A percentile compares a stretch with the other conserved stretches of the same genome.
These are phyloP conservation scores for Triticum aestivum DNA, from an alignment of 176 grass and related monocot genomes.

Conservation along the genomic window DNA sequence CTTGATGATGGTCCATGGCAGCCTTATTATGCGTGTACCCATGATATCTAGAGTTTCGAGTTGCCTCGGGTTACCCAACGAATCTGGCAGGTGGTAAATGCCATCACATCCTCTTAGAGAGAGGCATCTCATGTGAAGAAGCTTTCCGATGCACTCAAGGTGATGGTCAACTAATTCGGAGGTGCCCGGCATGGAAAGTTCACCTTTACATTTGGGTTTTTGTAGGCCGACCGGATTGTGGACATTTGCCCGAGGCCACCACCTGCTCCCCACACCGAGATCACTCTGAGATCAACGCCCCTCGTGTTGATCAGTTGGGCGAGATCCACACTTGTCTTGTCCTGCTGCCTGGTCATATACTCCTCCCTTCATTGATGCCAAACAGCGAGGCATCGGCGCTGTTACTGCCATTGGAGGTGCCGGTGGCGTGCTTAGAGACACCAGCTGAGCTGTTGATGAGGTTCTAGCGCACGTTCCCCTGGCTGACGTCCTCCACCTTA, in stretches of 20 bases:
- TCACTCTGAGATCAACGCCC: neutral
- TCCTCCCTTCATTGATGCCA: neutral
- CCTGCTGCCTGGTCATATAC: neutral
- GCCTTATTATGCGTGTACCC: neutral
- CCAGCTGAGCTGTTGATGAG: neutral
- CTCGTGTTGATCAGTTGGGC: neutral
- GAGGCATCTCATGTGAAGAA: slow-evolving; percentile 30
- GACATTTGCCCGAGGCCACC: neutral
- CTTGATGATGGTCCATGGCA: neutral
- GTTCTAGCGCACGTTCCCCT: neutral
- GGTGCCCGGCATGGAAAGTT: neutral
- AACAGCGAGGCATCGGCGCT: neutral
- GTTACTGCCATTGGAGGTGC: neutral
- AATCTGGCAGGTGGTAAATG: neutral
- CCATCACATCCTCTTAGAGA: neutral
- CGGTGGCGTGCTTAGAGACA: accelerated
- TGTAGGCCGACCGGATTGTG: neutral
- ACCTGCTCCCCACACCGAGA: neutral
- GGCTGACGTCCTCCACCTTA: slow-evolving; percentile 32
- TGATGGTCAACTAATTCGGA: neutral
- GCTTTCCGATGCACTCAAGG: neutral
- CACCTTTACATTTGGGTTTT: neutral
- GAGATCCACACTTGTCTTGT: neutral
- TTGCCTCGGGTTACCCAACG: neutral
- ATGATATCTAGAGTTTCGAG: neutral